Evolutionary conservation across 2,329 filamentous ascomycete species (phyloP), one percentile per base, ranked within the genome.

Genomic region (Ceratocystis albifundus): DNA sequence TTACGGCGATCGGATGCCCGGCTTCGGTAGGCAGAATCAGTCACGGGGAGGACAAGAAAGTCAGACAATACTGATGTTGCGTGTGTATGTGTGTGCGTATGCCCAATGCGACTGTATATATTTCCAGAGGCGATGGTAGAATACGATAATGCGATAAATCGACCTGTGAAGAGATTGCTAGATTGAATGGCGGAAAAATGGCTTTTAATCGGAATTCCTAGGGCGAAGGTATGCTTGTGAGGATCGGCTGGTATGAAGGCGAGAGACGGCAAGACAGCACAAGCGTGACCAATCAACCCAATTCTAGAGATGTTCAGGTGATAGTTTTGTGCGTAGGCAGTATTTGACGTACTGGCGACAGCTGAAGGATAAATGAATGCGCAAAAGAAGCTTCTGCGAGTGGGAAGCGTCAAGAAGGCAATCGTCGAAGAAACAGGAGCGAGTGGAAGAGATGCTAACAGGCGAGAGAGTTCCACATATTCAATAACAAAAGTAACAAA

Each of bases 361-460:
- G 25, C 22, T 55, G 25, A 15, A 55, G 50, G 28, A 15, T 15
- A 28, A 12, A 53, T 12, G 15, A 53, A 59, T 36, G 28, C 55
- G 55, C 55, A 20, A 59, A n/a, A 36, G 28, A 30, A 30, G 25
- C 48, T n/a, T 53, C 22, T 50, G 17, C 20, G n/a, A 25, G n/a
- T 22, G 48, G 2, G n/a, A 20, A n/a, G 48, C n/a, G n/a, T 57
- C 6, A 53, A 28, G 25, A 64, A 46, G 30, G n/a, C 28, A 64
- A 28, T 53, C 28, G 66, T 62, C 53, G 57, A 55, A 46, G 63
- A 57, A 45, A 59, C 57, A 44, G 46, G 25, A 28, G 57, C 63
- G 57, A 45, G 53, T 28, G 20, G 59, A 32, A 61, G 61, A 32
- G 44, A 41, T 45, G 62, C 36, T 53, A 32, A 25, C 36, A 62